These are phyloP conservation scores for Aspergillus avenaceus DNA, from an alignment of 495 filamentous ascomycete species.

Conservation along the genomic window DNA sequence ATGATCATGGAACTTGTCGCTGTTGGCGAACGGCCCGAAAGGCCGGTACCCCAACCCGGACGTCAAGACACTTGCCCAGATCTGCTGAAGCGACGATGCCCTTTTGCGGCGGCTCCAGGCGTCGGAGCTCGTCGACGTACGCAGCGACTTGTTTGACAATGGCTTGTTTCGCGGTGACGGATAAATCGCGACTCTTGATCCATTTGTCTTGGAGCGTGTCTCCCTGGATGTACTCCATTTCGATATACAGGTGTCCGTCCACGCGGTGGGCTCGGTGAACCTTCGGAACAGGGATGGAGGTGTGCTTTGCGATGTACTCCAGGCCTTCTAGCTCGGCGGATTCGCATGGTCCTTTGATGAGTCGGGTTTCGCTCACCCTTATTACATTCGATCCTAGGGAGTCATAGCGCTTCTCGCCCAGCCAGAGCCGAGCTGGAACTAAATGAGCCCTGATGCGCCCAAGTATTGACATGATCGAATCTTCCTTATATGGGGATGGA, in stretches of 20 bases:
- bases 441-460: too few species aligned
- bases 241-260: slow-evolving; percentile 2
- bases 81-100: slow-evolving; percentile 8
- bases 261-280: not conserved
- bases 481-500: too few species aligned
- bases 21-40: slow-evolving; percentile 1
- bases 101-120: slow-evolving; percentile 5
- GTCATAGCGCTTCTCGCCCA: too few species aligned
- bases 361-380: too few species aligned
- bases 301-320: not conserved
- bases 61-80: slow-evolving; percentile 2
- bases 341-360: slow-evolving; percentile 7
- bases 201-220: slow-evolving; percentile 2
- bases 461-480: too few species aligned
- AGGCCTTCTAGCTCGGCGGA: not conserved
- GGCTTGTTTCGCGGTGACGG: slow-evolving; percentile 4
- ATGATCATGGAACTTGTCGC: slow-evolving; percentile 10
- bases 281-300: not conserved
- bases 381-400: too few species aligned
- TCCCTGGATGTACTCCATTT: slow-evolving; percentile 6
- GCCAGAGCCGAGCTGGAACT: too few species aligned
- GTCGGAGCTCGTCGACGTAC: slow-evolving; percentile 7
- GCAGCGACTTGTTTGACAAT: slow-evolving; percentile 6
- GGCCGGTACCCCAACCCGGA: too few species aligned
- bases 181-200: not conserved